phyloP scores from a whole-genome alignment of 2,329 filamentous ascomycete species.

The Fusarium clavum region DNA sequence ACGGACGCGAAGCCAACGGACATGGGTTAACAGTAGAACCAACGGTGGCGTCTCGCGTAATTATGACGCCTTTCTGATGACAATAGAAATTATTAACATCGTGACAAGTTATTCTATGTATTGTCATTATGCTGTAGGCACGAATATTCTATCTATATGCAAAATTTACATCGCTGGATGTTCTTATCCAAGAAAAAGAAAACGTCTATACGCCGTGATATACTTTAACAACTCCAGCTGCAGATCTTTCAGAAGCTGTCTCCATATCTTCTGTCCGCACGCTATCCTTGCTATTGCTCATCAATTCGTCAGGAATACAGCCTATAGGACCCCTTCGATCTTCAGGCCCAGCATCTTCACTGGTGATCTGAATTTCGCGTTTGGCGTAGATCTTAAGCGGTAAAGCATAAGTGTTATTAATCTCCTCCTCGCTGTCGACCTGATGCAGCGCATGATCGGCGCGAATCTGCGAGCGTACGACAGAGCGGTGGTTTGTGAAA shows the following conservation, averaged over 20 bases:
- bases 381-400: constrained; percentile 54
- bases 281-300: constrained; percentile 36
- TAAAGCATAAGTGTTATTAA: constrained; percentile 49
- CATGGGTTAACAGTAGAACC: not conserved
- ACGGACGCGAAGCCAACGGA: not conserved
- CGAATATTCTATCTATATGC: constrained; percentile 18
- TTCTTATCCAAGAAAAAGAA: constrained; percentile 22
- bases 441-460: constrained; percentile 43
- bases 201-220: constrained; percentile 43
- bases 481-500: constrained; percentile 46
- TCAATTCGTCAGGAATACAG: constrained; percentile 34
- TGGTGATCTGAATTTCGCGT: constrained; percentile 50
- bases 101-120: not conserved
- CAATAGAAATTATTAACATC: not conserved
- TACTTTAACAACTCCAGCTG: constrained; percentile 45
- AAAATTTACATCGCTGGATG: constrained; percentile 11
- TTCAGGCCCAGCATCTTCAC: constrained; percentile 39
- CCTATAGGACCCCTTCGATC: constrained; percentile 40
- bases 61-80: not conserved
- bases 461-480: constrained; percentile 35
- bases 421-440: constrained; percentile 54
- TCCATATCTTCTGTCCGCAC: constrained; percentile 39
- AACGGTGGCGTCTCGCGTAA: constrained; percentile 5
- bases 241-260: constrained; percentile 43
- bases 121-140: constrained; percentile 19